Conservation (phyloP, 345 rosid genomes). For the Psidium friedrichsthalianum region DNA sequence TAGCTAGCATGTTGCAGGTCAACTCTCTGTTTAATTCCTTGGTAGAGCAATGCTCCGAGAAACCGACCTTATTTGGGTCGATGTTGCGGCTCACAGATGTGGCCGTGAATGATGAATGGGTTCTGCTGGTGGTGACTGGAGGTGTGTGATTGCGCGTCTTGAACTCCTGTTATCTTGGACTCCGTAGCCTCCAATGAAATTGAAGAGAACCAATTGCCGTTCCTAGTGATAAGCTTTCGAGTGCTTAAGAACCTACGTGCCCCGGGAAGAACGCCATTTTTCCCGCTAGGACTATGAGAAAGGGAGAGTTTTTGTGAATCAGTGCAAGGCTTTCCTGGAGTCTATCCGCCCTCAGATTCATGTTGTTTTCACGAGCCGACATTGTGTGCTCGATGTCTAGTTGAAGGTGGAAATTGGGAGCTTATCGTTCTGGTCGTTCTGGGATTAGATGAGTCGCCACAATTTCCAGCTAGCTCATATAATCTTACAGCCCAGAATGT, state of each 20-base stretch:
- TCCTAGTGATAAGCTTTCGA: neutral
- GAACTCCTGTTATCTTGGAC: neutral
- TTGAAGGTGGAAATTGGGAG: constrained; percentile 84
- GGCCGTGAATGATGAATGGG: neutral
- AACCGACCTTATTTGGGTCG: neutral
- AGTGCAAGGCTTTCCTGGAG: neutral
- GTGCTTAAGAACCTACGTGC: neutral
- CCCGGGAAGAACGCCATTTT: neutral
- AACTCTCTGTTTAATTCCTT: neutral
- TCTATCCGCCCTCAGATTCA: neutral
- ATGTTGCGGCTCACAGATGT: neutral
- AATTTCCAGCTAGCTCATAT: constrained; percentile 88
- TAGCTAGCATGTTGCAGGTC: neutral
- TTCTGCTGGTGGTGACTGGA: neutral
- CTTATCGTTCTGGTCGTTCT: constrained; percentile 52
- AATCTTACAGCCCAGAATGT: constrained; percentile 75
- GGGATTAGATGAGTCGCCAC: constrained; percentile 95
- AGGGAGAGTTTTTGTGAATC: neutral
- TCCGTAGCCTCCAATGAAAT: neutral
- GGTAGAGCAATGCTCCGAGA: neutral
- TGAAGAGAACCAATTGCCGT: neutral
- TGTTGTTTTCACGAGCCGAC: neutral
- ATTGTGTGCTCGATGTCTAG: neutral
- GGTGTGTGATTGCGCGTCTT: neutral
- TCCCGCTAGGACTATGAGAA: neutral